phyloP scores from a whole-genome alignment of 345 rosid genomes.

The Brassica rapa region DNA sequence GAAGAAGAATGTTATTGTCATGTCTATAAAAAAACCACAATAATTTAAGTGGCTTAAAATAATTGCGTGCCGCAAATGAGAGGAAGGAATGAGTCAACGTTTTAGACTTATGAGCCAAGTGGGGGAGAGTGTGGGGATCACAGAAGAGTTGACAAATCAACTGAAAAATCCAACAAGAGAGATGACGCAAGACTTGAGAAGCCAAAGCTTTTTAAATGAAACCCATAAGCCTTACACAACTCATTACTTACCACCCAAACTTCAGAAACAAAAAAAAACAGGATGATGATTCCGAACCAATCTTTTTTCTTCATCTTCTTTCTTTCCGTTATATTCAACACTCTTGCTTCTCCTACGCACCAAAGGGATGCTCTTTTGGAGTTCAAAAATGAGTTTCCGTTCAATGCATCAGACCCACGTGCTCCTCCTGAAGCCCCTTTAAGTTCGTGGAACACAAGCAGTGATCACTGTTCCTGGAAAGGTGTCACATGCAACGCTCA shows the following conservation, averaged over 20 bases:
- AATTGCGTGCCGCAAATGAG: background rate
- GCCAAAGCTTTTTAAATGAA: background rate
- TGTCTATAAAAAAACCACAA: constrained; percentile 43
- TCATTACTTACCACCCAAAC: background rate
- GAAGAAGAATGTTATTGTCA: constrained; percentile 77
- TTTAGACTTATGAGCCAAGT: background rate
- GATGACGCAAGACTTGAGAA: background rate
- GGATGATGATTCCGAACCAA: background rate
- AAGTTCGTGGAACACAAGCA: background rate
- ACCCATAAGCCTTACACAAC: background rate
- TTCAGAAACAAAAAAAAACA: background rate
- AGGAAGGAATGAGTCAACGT: background rate
- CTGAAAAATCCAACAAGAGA: background rate
- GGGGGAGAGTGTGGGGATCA: background rate
- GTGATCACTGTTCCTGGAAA: background rate
- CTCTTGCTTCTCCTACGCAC: background rate
- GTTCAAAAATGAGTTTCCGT: background rate
- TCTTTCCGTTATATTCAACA: background rate
- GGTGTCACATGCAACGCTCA: background rate
- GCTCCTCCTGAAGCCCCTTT: background rate
- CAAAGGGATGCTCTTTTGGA: background rate
- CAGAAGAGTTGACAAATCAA: background rate
- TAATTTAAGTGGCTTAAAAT: background rate
- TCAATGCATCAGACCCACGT: background rate
- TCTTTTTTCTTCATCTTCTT: background rate